Evolutionary conservation across 257 asterid genomes (phyloP).

Genomic region (Plectranthus barbatus): DNA sequence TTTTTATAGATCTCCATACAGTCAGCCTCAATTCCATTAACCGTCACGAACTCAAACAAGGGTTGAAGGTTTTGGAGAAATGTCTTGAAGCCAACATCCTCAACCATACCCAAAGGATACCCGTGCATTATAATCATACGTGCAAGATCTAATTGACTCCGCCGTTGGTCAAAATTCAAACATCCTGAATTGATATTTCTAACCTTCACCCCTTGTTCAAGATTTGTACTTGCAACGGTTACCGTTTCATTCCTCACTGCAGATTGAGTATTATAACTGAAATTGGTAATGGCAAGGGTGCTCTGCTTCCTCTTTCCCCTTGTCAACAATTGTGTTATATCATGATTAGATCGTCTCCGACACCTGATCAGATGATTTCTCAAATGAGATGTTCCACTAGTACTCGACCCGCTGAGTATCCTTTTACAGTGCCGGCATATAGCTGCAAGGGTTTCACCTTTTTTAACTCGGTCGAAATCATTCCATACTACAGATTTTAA

Average conservation of each 20-base stretch:
- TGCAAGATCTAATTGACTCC: constrained; percentile 69
- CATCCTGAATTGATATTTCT: constrained; percentile 29
- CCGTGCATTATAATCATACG: constrained; percentile 91
- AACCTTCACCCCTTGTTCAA: constrained; percentile 35
- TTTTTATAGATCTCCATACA: constrained; percentile 61
- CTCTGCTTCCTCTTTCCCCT: constrained; percentile 70
- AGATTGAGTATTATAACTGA: constrained; percentile 32
- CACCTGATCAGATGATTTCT: constrained; percentile 92
- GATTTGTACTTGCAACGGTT: constrained; percentile 37
- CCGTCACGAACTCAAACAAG: constrained; percentile 55
- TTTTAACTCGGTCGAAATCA: constrained; percentile 86
- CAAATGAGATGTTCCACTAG: constrained; percentile 91
- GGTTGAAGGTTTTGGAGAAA: constrained; percentile 87
- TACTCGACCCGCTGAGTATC: constrained; percentile 90
- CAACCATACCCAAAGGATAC: constrained; percentile 81
- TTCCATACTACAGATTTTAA: constrained; percentile 89
- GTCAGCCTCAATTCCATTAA: constrained; percentile 58
- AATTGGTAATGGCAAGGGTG: constrained; percentile 36
- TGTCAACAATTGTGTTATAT: constrained; percentile 44
- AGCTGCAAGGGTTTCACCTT: constrained; percentile 72
- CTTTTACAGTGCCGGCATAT: constrained; percentile 82
- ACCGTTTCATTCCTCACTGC: constrained; percentile 44
- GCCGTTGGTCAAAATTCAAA: constrained; percentile 49
- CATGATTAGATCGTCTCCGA: constrained; percentile 62
- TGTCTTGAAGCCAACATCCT: constrained; percentile 69